Evolutionary conservation across 2,329 filamentous ascomycete genomes (phyloP).

Genomic region (Ustulina deusta): DNA sequence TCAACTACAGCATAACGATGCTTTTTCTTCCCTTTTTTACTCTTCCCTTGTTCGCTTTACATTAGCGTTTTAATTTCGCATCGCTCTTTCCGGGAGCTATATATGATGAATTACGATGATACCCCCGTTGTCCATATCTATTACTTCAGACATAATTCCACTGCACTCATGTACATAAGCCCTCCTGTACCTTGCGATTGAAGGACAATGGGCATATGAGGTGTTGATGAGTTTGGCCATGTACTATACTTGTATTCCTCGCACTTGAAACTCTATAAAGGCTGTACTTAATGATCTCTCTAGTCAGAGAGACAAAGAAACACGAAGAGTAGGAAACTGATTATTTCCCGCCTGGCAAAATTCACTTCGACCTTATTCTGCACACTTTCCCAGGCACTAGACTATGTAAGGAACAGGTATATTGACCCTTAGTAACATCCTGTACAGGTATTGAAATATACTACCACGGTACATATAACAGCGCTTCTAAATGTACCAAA

Average conservation of each 20-base stretch:
- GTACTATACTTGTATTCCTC: slow-evolving; percentile 26
- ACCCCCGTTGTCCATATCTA: slow-evolving; percentile 34
- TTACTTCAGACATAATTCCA: slow-evolving; percentile 33
- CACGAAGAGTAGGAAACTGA: background rate
- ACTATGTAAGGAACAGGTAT: background rate
- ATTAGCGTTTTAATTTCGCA: slow-evolving; percentile 28
- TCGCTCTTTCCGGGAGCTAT: slow-evolving; percentile 21
- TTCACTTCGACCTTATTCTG: background rate
- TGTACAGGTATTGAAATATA: too few relatives aligned
- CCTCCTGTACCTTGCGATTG: background rate
- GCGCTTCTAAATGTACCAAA: too few relatives aligned
- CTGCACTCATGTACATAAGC: slow-evolving; percentile 3
- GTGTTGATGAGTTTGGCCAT: slow-evolving; percentile 15
- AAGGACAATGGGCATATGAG: background rate
- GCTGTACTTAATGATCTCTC: background rate
- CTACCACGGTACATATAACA: too few relatives aligned
- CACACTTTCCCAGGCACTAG: background rate
- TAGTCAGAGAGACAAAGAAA: background rate
- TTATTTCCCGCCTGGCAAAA: background rate
- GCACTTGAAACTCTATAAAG: background rate
- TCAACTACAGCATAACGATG: slow-evolving; percentile 24
- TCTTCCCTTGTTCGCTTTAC: slow-evolving; percentile 10
- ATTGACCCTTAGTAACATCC: too few relatives aligned
- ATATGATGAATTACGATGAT: slow-evolving; percentile 39
- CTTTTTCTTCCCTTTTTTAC: background rate